Percentiles rank a stretch among this genome's conserved stretches.
These are phyloP conservation scores for Neurospora sp. DNA, from an alignment of 495 filamentous ascomycete species.

Conservation along the genomic window DNA sequence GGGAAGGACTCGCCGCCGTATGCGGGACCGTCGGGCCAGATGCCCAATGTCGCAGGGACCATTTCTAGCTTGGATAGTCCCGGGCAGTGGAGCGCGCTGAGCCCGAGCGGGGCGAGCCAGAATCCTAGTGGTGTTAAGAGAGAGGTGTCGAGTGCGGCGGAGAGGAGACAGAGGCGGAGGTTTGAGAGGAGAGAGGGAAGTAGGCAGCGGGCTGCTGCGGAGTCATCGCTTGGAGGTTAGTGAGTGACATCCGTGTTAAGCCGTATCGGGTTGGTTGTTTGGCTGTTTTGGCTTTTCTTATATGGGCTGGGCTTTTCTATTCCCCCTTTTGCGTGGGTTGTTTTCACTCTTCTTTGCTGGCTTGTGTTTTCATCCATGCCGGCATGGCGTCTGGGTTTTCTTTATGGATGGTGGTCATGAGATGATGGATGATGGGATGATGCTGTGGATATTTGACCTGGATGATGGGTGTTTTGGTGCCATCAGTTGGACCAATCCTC, in stretches of 20 bases:
- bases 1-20: conserved; percentile 47
- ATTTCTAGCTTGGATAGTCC: conserved; percentile 32
- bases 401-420: not conserved
- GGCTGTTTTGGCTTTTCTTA: not conserved
- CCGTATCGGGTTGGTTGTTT: not conserved
- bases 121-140: not conserved
- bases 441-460: not conserved
- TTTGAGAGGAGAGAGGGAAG: conserved; percentile 37
- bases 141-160: conserved; percentile 18
- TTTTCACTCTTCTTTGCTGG: not conserved
- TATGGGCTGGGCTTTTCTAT: not conserved
- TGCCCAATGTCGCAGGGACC: conserved; percentile 23
- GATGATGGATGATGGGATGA: not conserved
- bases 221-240: not conserved
- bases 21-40: conserved; percentile 31
- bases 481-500: not conserved
- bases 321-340: not conserved
- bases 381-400: not conserved
- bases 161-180: conserved; percentile 36
- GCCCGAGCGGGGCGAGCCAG: conserved; percentile 20
- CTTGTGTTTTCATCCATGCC: not conserved
- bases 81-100: conserved; percentile 24
- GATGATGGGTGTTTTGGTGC: not conserved
- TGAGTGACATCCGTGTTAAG: not conserved
- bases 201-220: conserved; percentile 17